These are phyloP conservation scores for Phytophthora fragariae DNA, from an alignment of 352 stramenopile species.

Conservation along the genomic window DNA sequence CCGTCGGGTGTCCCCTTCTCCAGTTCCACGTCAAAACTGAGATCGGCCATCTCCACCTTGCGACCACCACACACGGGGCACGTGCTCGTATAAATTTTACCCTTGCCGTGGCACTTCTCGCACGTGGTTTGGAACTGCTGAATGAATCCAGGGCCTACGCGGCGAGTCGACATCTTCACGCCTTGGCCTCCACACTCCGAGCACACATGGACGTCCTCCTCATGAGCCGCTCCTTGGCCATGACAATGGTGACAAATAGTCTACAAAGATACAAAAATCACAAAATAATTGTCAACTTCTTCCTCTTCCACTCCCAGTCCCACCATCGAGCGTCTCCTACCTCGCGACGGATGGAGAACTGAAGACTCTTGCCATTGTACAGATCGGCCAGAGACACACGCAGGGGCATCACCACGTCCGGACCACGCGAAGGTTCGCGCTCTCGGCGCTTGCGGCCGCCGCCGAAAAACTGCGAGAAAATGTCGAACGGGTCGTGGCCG, in stretches of 20 bases:
- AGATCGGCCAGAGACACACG: conserved; percentile 96
- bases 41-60: conserved; percentile 93
- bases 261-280: conserved; percentile 40
- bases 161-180: conserved; percentile 88
- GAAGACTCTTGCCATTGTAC: conserved; percentile 96
- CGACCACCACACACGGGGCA: conserved; percentile 88
- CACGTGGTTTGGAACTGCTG: conserved; percentile 92
- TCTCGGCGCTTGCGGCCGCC: conserved; percentile 49
- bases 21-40: conserved; percentile 96
- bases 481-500: conserved; percentile 77
- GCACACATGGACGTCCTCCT: conserved; percentile 91
- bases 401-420: conserved; percentile 89
- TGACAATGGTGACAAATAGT: conserved; percentile 95
- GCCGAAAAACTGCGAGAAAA: conserved; percentile 86
- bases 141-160: conserved; percentile 79
- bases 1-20: conserved; percentile 94
- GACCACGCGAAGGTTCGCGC: conserved; percentile 65
- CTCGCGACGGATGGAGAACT: conserved; percentile 94
- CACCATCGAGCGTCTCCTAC: conserved; percentile 8
- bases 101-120: conserved; percentile 93
- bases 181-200: conserved; percentile 95
- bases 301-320: neutral
- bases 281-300: conserved; percentile 4
- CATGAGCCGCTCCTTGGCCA: conserved; percentile 90
- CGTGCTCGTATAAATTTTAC: conserved; percentile 93